These are phyloP conservation scores for Ajuga chamaepitys DNA, from an alignment of 257 asterid genomes.

Conservation along the genomic window DNA sequence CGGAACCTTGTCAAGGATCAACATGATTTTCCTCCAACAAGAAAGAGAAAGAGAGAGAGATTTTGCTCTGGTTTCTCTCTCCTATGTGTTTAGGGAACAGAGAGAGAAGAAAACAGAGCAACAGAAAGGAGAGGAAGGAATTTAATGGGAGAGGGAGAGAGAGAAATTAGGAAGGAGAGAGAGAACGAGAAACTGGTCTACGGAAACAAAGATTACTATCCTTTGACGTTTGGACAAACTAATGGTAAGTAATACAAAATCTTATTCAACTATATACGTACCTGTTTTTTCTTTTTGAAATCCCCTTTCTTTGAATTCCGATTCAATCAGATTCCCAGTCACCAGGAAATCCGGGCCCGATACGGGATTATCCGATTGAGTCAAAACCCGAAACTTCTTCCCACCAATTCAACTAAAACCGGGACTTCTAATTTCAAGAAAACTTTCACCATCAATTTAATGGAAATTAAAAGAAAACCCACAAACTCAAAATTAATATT, in stretches of 20 bases:
- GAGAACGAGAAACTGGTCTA: conserved; percentile 16
- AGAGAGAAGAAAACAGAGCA: conserved; percentile 26
- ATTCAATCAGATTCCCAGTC: conserved; percentile 15
- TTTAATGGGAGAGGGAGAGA: conserved; percentile 31
- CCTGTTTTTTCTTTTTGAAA: background rate
- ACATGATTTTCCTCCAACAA: conserved; percentile 15
- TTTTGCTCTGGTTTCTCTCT: conserved; percentile 40
- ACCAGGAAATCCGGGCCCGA: conserved; percentile 29
- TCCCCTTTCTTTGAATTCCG: conserved; percentile 8
- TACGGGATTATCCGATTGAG: conserved; percentile 23
- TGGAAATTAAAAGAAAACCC: background rate
- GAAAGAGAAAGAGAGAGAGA: conserved; percentile 7
- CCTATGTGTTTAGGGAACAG: conserved; percentile 29
- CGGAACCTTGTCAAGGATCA: conserved; percentile 29
- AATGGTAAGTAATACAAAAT: conserved; percentile 24
- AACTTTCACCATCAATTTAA: conserved; percentile 13
- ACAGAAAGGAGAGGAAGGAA: conserved; percentile 16
- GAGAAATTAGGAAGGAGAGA: conserved; percentile 13
- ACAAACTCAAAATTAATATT: conserved; percentile 9
- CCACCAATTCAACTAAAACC: background rate
- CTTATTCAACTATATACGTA: conserved; percentile 14
- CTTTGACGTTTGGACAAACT: conserved; percentile 65
- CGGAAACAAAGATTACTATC: conserved; percentile 25
- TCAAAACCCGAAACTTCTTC: conserved; percentile 19
- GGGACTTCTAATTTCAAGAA: background rate